A percentile compares a stretch with the other conserved stretches of the same genome.
Conservation (phyloP, 1,139 yeast species). For the Magnusiomyces ingens region DNA sequence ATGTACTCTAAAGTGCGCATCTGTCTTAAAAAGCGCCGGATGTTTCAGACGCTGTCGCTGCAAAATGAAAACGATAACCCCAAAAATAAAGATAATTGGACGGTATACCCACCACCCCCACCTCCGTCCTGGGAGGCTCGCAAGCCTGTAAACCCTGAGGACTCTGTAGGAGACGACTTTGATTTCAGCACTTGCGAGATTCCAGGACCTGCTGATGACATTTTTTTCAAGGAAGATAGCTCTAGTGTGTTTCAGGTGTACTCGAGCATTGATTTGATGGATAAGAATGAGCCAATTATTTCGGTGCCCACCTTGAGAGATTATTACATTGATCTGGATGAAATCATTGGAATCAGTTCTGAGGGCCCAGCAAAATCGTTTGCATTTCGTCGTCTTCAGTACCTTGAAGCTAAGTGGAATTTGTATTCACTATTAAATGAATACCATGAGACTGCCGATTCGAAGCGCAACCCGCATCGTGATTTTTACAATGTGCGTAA, state of each 20-base stretch:
- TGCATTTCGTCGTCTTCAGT: conserved; percentile 89
- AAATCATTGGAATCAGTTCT: conserved; percentile 62
- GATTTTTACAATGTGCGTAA: conserved; percentile 97
- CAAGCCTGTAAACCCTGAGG: conserved; percentile 33
- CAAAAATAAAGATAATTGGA: conserved; percentile 65
- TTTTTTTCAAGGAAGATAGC: conserved; percentile 43
- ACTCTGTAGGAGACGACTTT: conserved; percentile 44
- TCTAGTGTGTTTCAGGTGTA: conserved; percentile 67
- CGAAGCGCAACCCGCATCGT: conserved; percentile 82
- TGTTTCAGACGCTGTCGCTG: conserved; percentile 61
- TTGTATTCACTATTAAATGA: conserved; percentile 81
- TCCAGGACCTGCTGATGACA: conserved; percentile 53
- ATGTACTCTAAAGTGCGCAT: conserved; percentile 64
- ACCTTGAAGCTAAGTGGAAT: conserved; percentile 95
- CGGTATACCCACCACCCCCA: conserved; percentile 89
- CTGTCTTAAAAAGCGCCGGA: conserved; percentile 70
- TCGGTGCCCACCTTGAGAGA: conserved; percentile 74
- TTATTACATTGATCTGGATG: conserved; percentile 75
- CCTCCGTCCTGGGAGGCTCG: conserved; percentile 73
- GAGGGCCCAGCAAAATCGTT: conserved; percentile 98
- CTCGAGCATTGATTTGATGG: conserved; percentile 33
- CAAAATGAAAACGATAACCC: conserved; percentile 80
- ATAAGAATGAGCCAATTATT: conserved; percentile 38
- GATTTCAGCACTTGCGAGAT: conserved; percentile 53
- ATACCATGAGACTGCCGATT: conserved; percentile 84